Conservation (phyloP, 2,329 filamentous ascomycete genomes). For the Aspergillus alliaceus region DNA sequence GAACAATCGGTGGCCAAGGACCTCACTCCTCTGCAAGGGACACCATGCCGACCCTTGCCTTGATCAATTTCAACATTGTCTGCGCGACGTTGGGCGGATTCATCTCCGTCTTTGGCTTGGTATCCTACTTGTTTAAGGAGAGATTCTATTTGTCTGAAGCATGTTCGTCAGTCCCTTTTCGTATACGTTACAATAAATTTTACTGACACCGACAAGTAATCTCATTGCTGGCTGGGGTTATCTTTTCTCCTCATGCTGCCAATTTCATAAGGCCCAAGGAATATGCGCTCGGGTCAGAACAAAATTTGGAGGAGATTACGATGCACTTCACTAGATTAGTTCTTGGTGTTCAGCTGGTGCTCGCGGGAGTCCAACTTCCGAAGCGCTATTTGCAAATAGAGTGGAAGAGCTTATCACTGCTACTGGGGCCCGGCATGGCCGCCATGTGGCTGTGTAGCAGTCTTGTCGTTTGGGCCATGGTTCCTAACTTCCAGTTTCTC, state of each 20-base stretch:
- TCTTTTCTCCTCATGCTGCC: constrained; percentile 74
- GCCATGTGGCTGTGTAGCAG: constrained; percentile 85
- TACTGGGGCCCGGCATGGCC: constrained; percentile 82
- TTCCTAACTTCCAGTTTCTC: constrained; percentile 70
- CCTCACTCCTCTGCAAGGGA: constrained; percentile 1
- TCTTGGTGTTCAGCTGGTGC: constrained; percentile 83
- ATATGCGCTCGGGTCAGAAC: constrained; percentile 62
- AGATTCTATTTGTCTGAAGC: constrained; percentile 89
- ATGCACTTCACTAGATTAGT: constrained; percentile 84
- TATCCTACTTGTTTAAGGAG: constrained; percentile 88
- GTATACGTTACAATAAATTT: background rate
- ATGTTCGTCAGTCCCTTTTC: constrained; percentile 54
- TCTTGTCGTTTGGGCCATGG: constrained; percentile 72
- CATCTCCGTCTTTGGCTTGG: constrained; percentile 83
- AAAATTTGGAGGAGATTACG: constrained; percentile 70
- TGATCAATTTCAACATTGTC: constrained; percentile 81
- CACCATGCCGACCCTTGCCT: constrained; percentile 61
- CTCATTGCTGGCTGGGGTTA: constrained; percentile 74
- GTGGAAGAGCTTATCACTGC: constrained; percentile 72
- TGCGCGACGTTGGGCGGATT: constrained; percentile 81
- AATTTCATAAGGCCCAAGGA: constrained; percentile 74
- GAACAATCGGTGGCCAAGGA: background rate
- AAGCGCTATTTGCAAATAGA: constrained; percentile 75
- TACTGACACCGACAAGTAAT: constrained; percentile 62
- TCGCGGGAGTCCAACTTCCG: constrained; percentile 85